Conservation (phyloP, 2,329 filamentous ascomycete genomes). For the Ophiostoma perfectum region DNA sequence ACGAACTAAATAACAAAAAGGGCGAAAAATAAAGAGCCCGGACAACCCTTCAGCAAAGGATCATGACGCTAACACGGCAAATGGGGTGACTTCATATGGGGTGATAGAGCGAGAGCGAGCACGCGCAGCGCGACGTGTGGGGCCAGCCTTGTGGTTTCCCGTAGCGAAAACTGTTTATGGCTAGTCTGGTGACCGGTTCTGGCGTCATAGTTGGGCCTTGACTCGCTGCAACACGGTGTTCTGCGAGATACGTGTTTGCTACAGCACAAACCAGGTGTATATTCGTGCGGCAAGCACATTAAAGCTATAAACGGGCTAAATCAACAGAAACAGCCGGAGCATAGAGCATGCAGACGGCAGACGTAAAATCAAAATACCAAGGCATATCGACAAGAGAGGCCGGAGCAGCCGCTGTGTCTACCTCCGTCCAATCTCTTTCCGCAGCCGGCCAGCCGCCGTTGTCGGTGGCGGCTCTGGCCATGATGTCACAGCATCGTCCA, state of each 20-base stretch:
- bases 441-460: slow-evolving; percentile 32
- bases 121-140: neutral
- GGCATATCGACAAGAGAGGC: too few species aligned
- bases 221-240: too few species aligned
- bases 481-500: slow-evolving; percentile 77
- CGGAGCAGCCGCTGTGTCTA: neutral
- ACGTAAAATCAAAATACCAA: too few species aligned
- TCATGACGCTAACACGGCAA: neutral
- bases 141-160: neutral
- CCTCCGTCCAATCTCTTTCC: slow-evolving; percentile 31
- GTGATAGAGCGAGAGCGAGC: neutral
- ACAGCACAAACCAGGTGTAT: neutral
- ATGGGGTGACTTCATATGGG: slow-evolving; percentile 5
- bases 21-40: neutral
- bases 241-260: too few species aligned
- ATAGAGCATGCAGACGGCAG: too few species aligned
- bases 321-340: neutral
- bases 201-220: too few species aligned
- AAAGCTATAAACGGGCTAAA: neutral
- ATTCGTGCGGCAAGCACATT: neutral
- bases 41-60: neutral
- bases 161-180: neutral
- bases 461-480: slow-evolving; percentile 66
- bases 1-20: neutral
- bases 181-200: neutral